Conservation (phyloP, 2,329 filamentous ascomycete genomes). For the Knufia fluminis region DNA sequence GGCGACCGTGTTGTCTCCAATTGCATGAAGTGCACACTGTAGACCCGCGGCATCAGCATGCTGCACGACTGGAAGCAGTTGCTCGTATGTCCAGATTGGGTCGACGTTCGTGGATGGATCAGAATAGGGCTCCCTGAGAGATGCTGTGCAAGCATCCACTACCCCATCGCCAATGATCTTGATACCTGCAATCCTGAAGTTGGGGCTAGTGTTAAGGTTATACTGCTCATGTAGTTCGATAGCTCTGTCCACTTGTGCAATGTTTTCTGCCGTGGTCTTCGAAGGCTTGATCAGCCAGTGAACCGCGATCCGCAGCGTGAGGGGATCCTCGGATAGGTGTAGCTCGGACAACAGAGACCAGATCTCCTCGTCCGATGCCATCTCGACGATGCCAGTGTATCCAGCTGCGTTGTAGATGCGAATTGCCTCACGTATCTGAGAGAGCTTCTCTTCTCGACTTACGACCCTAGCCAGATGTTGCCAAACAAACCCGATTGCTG, state of each 20-base stretch:
- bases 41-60: constrained; percentile 36
- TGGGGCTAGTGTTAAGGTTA: constrained; percentile 32
- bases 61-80: constrained; percentile 35
- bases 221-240: constrained; percentile 34
- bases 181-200: constrained; percentile 39
- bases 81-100: constrained; percentile 38
- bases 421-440: constrained; percentile 34
- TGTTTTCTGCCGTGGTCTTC: constrained; percentile 30
- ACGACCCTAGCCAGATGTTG: constrained; percentile 37
- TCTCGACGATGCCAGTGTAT: constrained; percentile 42
- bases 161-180: constrained; percentile 45
- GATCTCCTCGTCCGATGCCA: constrained; percentile 44
- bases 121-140: constrained; percentile 39
- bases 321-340: constrained; percentile 25
- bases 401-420: constrained; percentile 36
- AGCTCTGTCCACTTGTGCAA: constrained; percentile 38
- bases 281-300: constrained; percentile 42
- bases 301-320: constrained; percentile 38
- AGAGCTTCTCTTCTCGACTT: constrained; percentile 35
- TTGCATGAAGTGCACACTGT: constrained; percentile 44
- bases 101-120: constrained; percentile 33
- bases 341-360: constrained; percentile 39
- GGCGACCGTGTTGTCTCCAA: constrained; percentile 40
- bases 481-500: constrained; percentile 38
- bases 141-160: constrained; percentile 44